phyloP scores from a whole-genome alignment of 495 filamentous ascomycete genomes.

The Penicillium paxilli region DNA sequence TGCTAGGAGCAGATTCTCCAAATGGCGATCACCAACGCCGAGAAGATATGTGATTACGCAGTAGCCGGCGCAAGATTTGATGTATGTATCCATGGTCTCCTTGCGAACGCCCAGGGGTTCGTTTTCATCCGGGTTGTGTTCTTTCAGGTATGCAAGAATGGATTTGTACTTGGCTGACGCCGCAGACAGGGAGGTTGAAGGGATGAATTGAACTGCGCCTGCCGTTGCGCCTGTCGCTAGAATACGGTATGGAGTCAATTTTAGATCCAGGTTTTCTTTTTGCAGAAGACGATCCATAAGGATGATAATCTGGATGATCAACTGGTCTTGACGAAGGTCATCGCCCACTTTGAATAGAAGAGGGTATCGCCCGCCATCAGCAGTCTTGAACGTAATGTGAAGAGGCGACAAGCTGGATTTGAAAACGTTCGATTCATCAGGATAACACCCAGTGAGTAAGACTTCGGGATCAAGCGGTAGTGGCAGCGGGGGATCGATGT shows the following conservation, averaged over 20 bases:
- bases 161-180: conserved; percentile 82
- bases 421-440: conserved; percentile 88
- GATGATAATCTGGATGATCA: conserved; percentile 97
- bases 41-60: conserved; percentile 99
- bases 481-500: conserved; percentile 83
- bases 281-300: conserved; percentile 95
- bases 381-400: conserved; percentile 85
- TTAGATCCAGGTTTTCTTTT: conserved; percentile 96
- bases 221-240: conserved; percentile 88
- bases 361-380: conserved; percentile 73
- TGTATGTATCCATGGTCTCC: conserved; percentile 91
- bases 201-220: conserved; percentile 90
- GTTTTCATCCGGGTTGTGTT: conserved; percentile 84
- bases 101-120: conserved; percentile 85
- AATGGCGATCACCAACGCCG: conserved; percentile 94
- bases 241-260: conserved; percentile 92
- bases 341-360: conserved; percentile 98
- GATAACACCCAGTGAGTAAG: conserved; percentile 71
- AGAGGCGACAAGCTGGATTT: conserved; percentile 92
- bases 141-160: conserved; percentile 81
- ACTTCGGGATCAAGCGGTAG: conserved; percentile 87
- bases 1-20: conserved; percentile 91
- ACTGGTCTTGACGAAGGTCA: conserved; percentile 94
- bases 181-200: conserved; percentile 76
- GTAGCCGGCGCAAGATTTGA: conserved; percentile 95